These are phyloP conservation scores for Eremothecium coryli DNA, from an alignment of 1,139 yeast species.

Conservation along the genomic window DNA sequence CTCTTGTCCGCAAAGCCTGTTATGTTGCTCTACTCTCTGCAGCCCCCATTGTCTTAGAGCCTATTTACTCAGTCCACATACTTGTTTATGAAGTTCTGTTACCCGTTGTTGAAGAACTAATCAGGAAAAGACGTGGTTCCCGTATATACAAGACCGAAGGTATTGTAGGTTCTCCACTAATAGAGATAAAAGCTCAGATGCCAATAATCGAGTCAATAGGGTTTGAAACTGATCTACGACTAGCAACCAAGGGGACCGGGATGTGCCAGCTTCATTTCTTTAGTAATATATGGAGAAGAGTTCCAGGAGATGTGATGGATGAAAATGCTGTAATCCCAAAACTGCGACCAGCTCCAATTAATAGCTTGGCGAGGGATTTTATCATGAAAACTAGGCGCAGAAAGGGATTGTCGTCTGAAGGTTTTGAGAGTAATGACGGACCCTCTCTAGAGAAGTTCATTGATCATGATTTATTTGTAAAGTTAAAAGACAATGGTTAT, in stretches of 20 bases:
- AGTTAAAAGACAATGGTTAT: slow-evolving; percentile 43
- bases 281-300: slow-evolving; percentile 53
- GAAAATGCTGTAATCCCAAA: slow-evolving; percentile 51
- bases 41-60: slow-evolving; percentile 73
- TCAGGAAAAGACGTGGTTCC: slow-evolving; percentile 62
- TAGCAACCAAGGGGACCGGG: slow-evolving; percentile 73
- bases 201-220: slow-evolving; percentile 93
- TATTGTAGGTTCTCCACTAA: slow-evolving; percentile 68
- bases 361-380: slow-evolving; percentile 77
- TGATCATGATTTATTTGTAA: slow-evolving; percentile 48
- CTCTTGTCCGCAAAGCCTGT: slow-evolving; percentile 77
- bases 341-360: slow-evolving; percentile 62
- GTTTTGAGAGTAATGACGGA: slow-evolving; percentile 53
- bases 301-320: slow-evolving; percentile 91
- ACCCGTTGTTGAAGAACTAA: slow-evolving; percentile 40
- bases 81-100: slow-evolving; percentile 45
- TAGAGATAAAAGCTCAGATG: slow-evolving; percentile 50
- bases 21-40: slow-evolving; percentile 75
- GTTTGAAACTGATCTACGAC: slow-evolving; percentile 72
- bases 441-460: slow-evolving; percentile 66
- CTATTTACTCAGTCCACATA: slow-evolving; percentile 57
- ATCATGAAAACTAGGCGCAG: slow-evolving; percentile 80
- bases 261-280: slow-evolving; percentile 56
- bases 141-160: slow-evolving; percentile 41
- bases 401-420: slow-evolving; percentile 63